A percentile compares a stretch with the other conserved stretches of the same genome.
Evolutionary conservation across 192 early-diverging fungal genomes (phyloP).

Genomic region (Jimgerdemannia flammicorona): DNA sequence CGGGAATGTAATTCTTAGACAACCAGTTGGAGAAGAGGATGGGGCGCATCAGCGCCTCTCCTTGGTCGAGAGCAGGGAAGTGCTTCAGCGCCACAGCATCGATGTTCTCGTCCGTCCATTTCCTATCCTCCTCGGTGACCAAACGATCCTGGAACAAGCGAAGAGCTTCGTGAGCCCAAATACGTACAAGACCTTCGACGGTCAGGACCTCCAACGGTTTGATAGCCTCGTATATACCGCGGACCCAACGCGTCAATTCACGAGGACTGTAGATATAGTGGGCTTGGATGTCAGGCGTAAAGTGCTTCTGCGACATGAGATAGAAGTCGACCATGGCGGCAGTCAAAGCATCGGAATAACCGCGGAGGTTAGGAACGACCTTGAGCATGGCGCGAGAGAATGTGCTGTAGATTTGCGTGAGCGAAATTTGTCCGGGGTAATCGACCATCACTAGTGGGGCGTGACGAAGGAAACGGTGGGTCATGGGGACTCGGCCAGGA

Average conservation of each 20-base stretch:
- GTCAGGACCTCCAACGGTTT: slow-evolving; percentile 74
- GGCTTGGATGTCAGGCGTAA: slow-evolving; percentile 97
- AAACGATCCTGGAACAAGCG: slow-evolving; percentile 99
- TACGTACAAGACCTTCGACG: slow-evolving; percentile 85
- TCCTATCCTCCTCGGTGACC: slow-evolving; percentile 80
- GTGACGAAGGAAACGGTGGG: slow-evolving; percentile 95
- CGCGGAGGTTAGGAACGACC: slow-evolving; percentile 84
- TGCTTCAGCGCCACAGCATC: slow-evolving; percentile 79
- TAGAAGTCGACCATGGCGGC: slow-evolving; percentile 98
- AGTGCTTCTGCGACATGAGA: slow-evolving; percentile 80
- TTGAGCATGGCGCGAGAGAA: slow-evolving; percentile 92
- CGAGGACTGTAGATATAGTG: slow-evolving; percentile 99
- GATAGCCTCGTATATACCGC: slow-evolving; percentile 96
- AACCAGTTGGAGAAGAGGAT: slow-evolving; percentile 98
- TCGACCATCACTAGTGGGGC: slow-evolving; percentile 97
- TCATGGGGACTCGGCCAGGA: slow-evolving; percentile 93
- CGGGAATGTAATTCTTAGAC: slow-evolving; percentile 88
- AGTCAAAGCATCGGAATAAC: slow-evolving; percentile 88
- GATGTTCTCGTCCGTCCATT: slow-evolving; percentile 89
- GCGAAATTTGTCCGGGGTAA: slow-evolving; percentile 90
- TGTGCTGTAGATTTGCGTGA: slow-evolving; percentile 94
- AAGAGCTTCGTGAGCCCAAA: slow-evolving; percentile 98
- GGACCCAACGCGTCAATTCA: slow-evolving; percentile 98
- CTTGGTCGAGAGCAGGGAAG: slow-evolving; percentile 80
- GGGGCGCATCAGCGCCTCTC: slow-evolving; percentile 74